Evolutionary conservation across 495 filamentous ascomycete species (phyloP), one percentile per base, ranked within the genome.

Genomic region (Cryomyces minteri): DNA sequence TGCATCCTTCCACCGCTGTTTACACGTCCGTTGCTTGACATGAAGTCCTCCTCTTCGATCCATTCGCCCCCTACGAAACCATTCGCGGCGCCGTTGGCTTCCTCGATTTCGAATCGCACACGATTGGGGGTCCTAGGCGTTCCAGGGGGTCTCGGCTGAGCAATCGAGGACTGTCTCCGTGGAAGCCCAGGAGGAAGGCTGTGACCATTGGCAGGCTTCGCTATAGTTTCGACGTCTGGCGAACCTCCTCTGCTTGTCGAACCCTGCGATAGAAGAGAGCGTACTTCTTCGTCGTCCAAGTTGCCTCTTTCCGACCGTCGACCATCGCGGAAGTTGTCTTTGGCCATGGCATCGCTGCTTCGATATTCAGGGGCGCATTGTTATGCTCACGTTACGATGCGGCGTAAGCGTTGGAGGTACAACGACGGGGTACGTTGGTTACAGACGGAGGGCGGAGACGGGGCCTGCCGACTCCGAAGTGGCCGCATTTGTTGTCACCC

Each of bases 91-190:
- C 45, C 43, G 39, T 62, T 42, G 32, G 40, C 63, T 59, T 53
- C 63, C 5, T 72, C 65, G n/a, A 93, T 67, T 42, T 94, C 79
- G 62, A 98, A 98, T 45, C 84, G 79, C 32, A 98, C 90, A 33
- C 87, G 73, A 57, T 88, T 84, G 7, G 77, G 72, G 0, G 85
- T 95, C 40, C 88, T 72, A 25, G 87, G 84, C 8, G 76, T 75
- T 31, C 74, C 62, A 47, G 53, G 46, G 6, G 57, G 56, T 43
- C 62, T 47, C 10, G 49, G 50, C 40, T 61, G 62, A 1, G 62
- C 62, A 32, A 65, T 57, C 6, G 59, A 61, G 6, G 61, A 64
- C 46, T 62, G 59, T 25, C 62, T 49, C 7, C 47, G 41, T 6
- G 40, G 34, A 14, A 7, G 31, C 9, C 11, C n/a, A 14, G 30